Conservation (phyloP, 2,329 filamentous ascomycete species). For the Arthroderma uncinatum region DNA sequence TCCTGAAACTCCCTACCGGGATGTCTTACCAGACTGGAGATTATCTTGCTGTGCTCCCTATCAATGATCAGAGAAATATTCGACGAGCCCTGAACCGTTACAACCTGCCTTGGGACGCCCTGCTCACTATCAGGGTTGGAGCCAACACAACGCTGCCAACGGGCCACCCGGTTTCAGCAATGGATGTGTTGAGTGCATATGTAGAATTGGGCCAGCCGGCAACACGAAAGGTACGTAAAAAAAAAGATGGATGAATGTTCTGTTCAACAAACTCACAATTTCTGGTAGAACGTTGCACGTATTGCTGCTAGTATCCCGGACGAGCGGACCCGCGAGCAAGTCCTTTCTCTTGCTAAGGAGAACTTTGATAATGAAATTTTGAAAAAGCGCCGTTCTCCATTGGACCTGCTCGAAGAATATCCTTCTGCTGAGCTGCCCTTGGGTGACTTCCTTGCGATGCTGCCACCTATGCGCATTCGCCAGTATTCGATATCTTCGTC, state of each 20-base stretch:
- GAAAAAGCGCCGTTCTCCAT: background rate
- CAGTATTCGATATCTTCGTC: conserved; percentile 2
- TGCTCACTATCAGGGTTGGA: background rate
- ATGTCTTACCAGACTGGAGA: background rate
- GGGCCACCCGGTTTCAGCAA: background rate
- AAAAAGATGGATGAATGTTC: background rate
- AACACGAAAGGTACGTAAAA: background rate
- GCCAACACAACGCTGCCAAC: background rate
- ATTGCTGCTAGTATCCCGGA: background rate
- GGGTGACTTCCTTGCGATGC: conserved; percentile 1
- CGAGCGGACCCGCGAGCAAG: background rate
- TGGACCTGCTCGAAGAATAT: background rate
- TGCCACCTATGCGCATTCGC: conserved; percentile 1
- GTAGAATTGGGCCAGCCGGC: conserved; percentile 1
- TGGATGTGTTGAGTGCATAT: conserved; percentile 4
- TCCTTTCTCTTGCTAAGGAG: background rate
- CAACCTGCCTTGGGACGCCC: background rate
- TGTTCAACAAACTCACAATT: background rate
- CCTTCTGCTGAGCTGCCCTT: background rate
- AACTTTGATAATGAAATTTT: background rate
- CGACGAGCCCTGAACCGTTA: conserved; percentile 1
- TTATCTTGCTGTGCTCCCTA: conserved; percentile 2
- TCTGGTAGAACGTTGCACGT: background rate
- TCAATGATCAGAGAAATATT: background rate
- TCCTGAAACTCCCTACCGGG: background rate